phyloP scores from a whole-genome alignment of 129 eudicot genomes.

The Solidago caesia region DNA sequence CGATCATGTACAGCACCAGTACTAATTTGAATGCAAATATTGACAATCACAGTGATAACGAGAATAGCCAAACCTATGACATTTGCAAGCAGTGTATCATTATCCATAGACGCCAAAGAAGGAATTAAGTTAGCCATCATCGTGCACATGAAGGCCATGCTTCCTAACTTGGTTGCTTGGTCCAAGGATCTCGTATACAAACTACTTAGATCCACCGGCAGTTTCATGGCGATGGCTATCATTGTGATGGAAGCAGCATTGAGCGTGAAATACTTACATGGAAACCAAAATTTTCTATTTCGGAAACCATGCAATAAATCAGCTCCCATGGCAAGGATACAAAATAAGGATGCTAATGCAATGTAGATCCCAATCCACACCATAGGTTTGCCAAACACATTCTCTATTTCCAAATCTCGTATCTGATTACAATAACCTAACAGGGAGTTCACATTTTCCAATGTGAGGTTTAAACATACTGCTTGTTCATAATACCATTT shows the following conservation, averaged over 20 bases:
- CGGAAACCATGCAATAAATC: neutral
- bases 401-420: neutral
- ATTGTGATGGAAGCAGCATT: constrained; percentile 41
- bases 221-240: constrained; percentile 37
- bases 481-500: neutral
- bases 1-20: neutral
- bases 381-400: neutral
- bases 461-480: neutral
- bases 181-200: constrained; percentile 3
- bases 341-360: neutral
- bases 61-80: constrained; percentile 37
- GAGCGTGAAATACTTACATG: neutral
- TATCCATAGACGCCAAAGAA: constrained; percentile 34
- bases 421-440: neutral
- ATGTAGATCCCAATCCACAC: neutral
- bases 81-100: constrained; percentile 24
- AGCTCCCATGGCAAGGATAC: neutral
- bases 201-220: constrained; percentile 34
- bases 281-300: too few species aligned
- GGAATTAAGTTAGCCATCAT: constrained; percentile 36
- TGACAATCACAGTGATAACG: constrained; percentile 26
- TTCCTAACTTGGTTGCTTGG: constrained; percentile 24
- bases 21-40: constrained; percentile 12
- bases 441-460: neutral
- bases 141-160: constrained; percentile 20